A percentile compares a stretch with the other conserved stretches of the same genome.
Evolutionary conservation across 1,284 basidiomycete species (phyloP).

Genomic region (Papiliotrema fonsecae): DNA sequence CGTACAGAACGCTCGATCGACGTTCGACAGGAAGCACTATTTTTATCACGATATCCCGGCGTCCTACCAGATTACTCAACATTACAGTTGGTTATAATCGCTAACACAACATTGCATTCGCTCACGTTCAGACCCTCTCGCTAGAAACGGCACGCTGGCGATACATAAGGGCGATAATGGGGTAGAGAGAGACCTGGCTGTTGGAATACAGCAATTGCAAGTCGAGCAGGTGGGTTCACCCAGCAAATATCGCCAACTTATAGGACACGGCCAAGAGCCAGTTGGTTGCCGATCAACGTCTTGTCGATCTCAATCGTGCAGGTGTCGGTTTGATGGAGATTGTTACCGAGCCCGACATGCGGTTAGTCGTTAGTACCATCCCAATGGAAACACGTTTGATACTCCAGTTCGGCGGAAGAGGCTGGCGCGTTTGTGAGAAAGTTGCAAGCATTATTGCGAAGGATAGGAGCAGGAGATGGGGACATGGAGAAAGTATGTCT

Average conservation of each 20-base stretch:
- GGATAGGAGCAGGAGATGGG: conserved; percentile 83
- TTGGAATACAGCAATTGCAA: conserved; percentile 90
- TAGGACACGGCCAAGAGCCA: conserved; percentile 94
- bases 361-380: conserved; percentile 50
- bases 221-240: conserved; percentile 71
- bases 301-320: conserved; percentile 86
- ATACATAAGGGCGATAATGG: conserved; percentile 47
- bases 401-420: conserved; percentile 73
- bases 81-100: conserved; percentile 62
- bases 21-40: conserved; percentile 97
- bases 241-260: background rate
- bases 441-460: conserved; percentile 74
- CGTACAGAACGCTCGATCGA: conserved; percentile 58
- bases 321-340: conserved; percentile 92
- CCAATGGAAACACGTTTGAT: background rate
- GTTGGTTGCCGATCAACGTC: conserved; percentile 58
- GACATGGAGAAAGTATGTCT: conserved; percentile 87
- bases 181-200: conserved; percentile 48
- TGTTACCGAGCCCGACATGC: conserved; percentile 88
- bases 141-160: conserved; percentile 61
- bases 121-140: conserved; percentile 63
- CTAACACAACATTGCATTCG: too few relatives aligned
- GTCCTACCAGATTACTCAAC: conserved; percentile 96
- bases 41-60: conserved; percentile 93
- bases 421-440: conserved; percentile 83